Conservation (phyloP, 495 filamentous ascomycete species). For the Penicillium angulare region DNA sequence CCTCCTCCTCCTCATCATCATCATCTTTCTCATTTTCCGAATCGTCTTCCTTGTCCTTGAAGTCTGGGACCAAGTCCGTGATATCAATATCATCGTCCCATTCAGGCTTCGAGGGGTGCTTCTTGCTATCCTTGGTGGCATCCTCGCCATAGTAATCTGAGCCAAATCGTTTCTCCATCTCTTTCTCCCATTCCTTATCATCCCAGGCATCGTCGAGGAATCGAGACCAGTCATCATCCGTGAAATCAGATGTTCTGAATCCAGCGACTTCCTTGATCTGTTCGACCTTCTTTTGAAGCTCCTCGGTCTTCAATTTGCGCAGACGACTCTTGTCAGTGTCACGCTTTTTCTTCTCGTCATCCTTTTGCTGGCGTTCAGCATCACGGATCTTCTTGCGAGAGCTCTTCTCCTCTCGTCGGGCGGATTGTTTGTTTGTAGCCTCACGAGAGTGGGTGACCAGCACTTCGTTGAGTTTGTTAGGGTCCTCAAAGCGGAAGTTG, state of each 20-base stretch:
- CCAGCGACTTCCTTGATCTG: conserved; percentile 88
- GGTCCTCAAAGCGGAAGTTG: conserved; percentile 95
- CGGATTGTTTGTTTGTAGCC: conserved; percentile 71
- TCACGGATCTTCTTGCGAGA: conserved; percentile 74
- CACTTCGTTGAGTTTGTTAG: conserved; percentile 76
- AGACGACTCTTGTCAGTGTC: conserved; percentile 81
- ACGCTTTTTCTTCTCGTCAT: conserved; percentile 70
- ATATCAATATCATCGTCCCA: conserved; percentile 99
- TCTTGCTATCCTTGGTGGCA: conserved; percentile 50
- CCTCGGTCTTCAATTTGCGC: conserved; percentile 82
- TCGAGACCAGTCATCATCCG: conserved; percentile 75
- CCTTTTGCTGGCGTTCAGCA: conserved; percentile 69
- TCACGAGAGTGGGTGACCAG: conserved; percentile 86
- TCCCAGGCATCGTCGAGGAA: conserved; percentile 86
- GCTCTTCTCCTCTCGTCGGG: conserved; percentile 76
- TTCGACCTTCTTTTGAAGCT: conserved; percentile 76
- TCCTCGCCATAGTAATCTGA: conserved; percentile 80
- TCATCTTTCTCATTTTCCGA: conserved; percentile 54
- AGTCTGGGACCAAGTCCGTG: conserved; percentile 84
- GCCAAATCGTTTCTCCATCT: conserved; percentile 84
- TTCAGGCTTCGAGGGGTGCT: conserved; percentile 80
- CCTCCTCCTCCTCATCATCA: conserved; percentile 49
- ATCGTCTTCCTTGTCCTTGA: conserved; percentile 61
- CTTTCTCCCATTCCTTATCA: conserved; percentile 79
- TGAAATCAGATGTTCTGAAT: conserved; percentile 57